Evolutionary conservation across 805 yeast species (phyloP).

Genomic region (Isabelozyma gotoi): DNA sequence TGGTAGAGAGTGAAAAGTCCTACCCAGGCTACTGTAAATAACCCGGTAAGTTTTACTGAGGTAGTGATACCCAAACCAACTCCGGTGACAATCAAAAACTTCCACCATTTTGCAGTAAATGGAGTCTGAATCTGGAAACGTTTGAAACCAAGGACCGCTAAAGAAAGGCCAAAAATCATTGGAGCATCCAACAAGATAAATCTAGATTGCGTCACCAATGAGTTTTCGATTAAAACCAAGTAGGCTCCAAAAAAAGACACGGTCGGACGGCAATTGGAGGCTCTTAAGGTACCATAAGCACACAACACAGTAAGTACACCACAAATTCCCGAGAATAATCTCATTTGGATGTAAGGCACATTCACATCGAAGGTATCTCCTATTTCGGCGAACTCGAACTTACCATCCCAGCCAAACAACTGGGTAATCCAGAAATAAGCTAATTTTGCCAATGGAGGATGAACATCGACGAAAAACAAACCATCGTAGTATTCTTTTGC

Average conservation of each 20-base stretch:
- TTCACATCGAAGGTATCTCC: constrained; percentile 35
- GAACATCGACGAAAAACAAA: constrained; percentile 65
- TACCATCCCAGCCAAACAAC: constrained; percentile 52
- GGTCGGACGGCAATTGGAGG: constrained; percentile 50
- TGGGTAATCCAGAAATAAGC: constrained; percentile 54
- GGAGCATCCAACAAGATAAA: constrained; percentile 42
- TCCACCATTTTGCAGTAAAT: constrained; percentile 53
- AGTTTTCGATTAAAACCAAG: constrained; percentile 61
- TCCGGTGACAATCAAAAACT: constrained; percentile 48
- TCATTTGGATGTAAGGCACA: constrained; percentile 53
- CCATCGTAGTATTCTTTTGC: constrained; percentile 51
- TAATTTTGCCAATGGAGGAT: constrained; percentile 70
- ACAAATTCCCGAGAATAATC: constrained; percentile 55
- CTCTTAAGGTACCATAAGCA: constrained; percentile 54
- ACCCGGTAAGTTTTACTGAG: constrained; percentile 71
- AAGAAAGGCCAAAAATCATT: constrained; percentile 43
- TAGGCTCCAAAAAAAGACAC: constrained; percentile 52
- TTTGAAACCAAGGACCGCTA: constrained; percentile 53
- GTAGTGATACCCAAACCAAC: constrained; percentile 53
- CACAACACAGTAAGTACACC: constrained; percentile 55
- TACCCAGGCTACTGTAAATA: constrained; percentile 67
- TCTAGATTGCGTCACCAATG: constrained; percentile 62
- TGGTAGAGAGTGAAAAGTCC: constrained; percentile 46
- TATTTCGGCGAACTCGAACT: constrained; percentile 35
- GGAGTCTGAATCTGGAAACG: constrained; percentile 46